phyloP scores from a whole-genome alignment of 495 filamentous ascomycete genomes.

The Beverwykella pulmonaria region DNA sequence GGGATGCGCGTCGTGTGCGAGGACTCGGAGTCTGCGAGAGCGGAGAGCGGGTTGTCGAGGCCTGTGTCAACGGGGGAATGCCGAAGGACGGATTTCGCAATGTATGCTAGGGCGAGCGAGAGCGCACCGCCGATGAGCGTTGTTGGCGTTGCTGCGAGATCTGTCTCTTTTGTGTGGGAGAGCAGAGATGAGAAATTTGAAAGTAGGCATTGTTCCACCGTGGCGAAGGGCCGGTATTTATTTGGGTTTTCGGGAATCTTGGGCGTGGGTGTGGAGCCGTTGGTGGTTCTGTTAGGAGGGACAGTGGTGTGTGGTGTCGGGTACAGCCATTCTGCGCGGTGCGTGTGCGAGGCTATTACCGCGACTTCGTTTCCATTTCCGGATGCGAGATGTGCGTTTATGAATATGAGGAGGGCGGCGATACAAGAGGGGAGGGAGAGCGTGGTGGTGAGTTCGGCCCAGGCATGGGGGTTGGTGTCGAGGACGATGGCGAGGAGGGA shows the following conservation, averaged over 20 bases:
- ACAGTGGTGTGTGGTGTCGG: conserved; percentile 52
- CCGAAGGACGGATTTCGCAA: conserved; percentile 62
- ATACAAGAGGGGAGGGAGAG: conserved; percentile 85
- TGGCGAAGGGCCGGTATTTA: conserved; percentile 89
- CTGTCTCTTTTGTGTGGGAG: conserved; percentile 59
- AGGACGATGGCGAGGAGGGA: conserved; percentile 89
- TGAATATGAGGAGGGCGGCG: conserved; percentile 90
- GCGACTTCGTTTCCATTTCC: conserved; percentile 91
- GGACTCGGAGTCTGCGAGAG: conserved; percentile 42
- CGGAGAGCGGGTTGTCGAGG: conserved; percentile 38
- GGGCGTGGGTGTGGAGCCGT: conserved; percentile 43
- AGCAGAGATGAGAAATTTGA: conserved; percentile 70
- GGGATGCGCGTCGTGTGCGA: conserved; percentile 40
- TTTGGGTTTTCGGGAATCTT: conserved; percentile 61
- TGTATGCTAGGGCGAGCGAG: conserved; percentile 85
- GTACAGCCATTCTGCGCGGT: conserved; percentile 86
- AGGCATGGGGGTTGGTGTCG: conserved; percentile 95
- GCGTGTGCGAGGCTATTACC: conserved; percentile 84
- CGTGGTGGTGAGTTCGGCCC: conserved; percentile 72
- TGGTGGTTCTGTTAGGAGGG: conserved; percentile 17
- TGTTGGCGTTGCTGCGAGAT: conserved; percentile 65
- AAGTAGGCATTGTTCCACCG: conserved; percentile 78
- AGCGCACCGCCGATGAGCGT: conserved; percentile 90
- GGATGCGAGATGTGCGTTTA: conserved; percentile 92
- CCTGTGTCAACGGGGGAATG: conserved; percentile 36